phyloP scores from a whole-genome alignment of 176 grass and related monocot genomes.

The Bonia amplexicaulis region DNA sequence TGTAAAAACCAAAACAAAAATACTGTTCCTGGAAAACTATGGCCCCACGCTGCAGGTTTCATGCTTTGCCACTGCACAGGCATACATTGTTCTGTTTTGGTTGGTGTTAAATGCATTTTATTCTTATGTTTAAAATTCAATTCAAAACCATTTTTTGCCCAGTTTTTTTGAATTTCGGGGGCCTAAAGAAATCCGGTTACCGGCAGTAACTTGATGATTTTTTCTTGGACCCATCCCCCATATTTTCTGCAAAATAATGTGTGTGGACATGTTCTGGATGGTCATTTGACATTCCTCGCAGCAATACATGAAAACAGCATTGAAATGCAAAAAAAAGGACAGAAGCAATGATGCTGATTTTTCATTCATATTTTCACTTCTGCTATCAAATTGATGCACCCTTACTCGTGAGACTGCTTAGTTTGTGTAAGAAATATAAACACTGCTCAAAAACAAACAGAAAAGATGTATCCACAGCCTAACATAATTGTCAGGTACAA shows the following conservation, averaged over 20 bases:
- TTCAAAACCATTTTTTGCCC: neutral
- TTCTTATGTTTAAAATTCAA: neutral
- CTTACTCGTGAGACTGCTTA: neutral
- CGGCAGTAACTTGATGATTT: neutral
- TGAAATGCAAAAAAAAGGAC: neutral
- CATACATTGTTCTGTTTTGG: neutral
- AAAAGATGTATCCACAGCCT: neutral
- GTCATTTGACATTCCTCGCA: neutral
- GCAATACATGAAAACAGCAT: neutral
- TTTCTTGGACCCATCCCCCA: neutral
- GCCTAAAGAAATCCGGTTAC: too few relatives aligned
- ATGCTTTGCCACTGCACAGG: neutral
- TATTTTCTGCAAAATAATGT: neutral
- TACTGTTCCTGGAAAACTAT: neutral
- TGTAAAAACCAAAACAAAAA: neutral
- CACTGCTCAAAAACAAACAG: neutral
- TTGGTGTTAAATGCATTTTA: neutral
- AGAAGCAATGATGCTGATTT: neutral
- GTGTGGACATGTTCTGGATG: neutral
- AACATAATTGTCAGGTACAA: neutral
- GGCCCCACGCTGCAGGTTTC: neutral
- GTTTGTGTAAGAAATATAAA: neutral
- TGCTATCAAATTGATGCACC: neutral
- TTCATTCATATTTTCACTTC: neutral
- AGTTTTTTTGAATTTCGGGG: neutral